Conservation (phyloP, 176 grass and related monocot genomes). For the Saccharum spontaneum region DNA sequence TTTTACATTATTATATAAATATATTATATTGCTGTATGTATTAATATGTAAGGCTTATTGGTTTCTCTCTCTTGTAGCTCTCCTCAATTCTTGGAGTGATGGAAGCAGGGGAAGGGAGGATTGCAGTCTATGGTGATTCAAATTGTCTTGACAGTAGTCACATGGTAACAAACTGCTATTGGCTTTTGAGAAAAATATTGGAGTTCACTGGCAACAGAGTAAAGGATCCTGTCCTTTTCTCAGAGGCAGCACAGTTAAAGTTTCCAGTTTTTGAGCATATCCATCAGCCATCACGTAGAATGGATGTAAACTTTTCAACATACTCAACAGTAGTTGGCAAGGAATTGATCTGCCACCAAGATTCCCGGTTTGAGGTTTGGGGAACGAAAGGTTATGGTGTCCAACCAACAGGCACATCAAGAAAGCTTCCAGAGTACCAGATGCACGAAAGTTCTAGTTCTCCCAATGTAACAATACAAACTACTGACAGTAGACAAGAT, state of each 20-base stretch:
- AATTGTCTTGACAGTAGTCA: conserved; percentile 99
- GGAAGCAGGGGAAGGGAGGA: conserved; percentile 65
- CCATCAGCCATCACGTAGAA: conserved; percentile 58
- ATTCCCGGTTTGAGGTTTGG: conserved; percentile 88
- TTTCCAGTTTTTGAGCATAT: conserved; percentile 54
- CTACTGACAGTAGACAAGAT: conserved; percentile 31
- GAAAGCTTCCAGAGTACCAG: conserved; percentile 74
- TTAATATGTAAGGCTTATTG: conserved; percentile 20
- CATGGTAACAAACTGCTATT: conserved; percentile 99
- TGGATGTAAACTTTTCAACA: conserved; percentile 82
- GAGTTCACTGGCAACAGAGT: conserved; percentile 82
- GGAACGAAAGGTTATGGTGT: conserved; percentile 73
- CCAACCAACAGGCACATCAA: conserved; percentile 56
- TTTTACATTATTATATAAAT: conserved; percentile 1
- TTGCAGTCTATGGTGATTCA: conserved; percentile 93
- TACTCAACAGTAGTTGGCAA: conserved; percentile 80
- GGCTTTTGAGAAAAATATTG: conserved; percentile 86
- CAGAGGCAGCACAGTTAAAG: conserved; percentile 61
- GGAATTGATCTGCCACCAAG: conserved; percentile 82
- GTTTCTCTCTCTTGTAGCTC: conserved; percentile 53
- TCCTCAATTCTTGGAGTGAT: conserved; percentile 78
- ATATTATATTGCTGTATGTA: neutral
- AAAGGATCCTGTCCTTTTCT: conserved; percentile 87
- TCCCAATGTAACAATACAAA: conserved; percentile 40
- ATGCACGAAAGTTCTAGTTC: conserved; percentile 31